Conservation (phyloP, 331 rosid genomes). For the Ulmus americana region DNA sequence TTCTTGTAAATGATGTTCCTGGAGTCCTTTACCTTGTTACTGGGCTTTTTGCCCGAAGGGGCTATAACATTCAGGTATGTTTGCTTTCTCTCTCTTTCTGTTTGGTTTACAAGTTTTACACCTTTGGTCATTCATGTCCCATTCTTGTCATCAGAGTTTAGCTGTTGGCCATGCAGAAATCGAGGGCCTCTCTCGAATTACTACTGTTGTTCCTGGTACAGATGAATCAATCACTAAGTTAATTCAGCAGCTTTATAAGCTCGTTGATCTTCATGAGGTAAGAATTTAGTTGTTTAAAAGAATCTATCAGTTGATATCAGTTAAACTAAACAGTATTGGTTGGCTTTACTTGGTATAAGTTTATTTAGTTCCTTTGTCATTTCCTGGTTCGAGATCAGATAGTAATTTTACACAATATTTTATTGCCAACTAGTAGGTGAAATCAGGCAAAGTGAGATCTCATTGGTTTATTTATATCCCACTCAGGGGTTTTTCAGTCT, state of each 20-base stretch:
- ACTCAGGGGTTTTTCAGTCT: neutral
- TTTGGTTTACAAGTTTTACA: neutral
- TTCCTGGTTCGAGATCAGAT: neutral
- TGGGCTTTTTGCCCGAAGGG: slow-evolving; percentile 92
- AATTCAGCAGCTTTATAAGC: slow-evolving; percentile 52
- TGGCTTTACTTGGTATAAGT: neutral
- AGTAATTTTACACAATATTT: too few species aligned
- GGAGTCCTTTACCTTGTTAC: slow-evolving; percentile 90
- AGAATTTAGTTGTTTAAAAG: slow-evolving; percentile 15
- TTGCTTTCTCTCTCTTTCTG: neutral
- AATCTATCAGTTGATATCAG: neutral
- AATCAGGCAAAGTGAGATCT: neutral
- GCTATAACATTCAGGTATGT: slow-evolving; percentile 72
- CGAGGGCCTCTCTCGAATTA: slow-evolving; percentile 49
- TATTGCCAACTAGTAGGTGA: neutral
- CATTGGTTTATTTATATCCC: neutral
- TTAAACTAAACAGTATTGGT: neutral
- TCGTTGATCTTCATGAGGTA: slow-evolving; percentile 44
- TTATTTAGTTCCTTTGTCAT: neutral
- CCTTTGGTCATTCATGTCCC: slow-evolving; percentile 1
- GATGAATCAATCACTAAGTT: slow-evolving; percentile 46
- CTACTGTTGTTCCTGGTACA: slow-evolving; percentile 56
- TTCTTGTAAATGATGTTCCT: slow-evolving; percentile 83
- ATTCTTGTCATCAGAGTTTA: slow-evolving; percentile 37
- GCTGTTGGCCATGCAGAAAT: slow-evolving; percentile 57